Evolutionary conservation across 257 asterid species (phyloP), one percentile per base, ranked within the genome.

Genomic region (Verbascum thapsus): DNA sequence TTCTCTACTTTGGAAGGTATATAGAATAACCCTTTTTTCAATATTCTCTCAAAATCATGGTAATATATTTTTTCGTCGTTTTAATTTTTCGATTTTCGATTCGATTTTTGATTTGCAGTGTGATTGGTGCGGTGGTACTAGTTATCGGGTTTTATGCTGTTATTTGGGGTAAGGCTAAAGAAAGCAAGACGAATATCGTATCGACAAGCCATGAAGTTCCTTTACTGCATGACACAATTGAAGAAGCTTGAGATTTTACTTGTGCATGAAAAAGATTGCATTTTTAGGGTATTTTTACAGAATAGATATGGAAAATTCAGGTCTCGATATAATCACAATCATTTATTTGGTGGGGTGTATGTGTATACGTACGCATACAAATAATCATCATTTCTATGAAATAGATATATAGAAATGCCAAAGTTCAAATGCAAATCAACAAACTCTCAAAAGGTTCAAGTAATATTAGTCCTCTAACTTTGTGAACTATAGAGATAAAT

Each of bases 1-100:
- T 64, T 32, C 78, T 83, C 54, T 78, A 77, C 62, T 53, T 75
- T 4, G 89, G 89, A 73, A 80, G 89, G 89, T 77, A 53, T 17
- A 17, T 10, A 4, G 16, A 10, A 32, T n/a, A 15, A 19, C 30
- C 15, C 12, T 22, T 49, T 17, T 13, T 18, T 18, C n/a, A n/a
- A n/a, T 1, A 11, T 2, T 9, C 40, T 40, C 13, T 3, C 18
- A 38, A 10, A 15, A 22, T 39, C 15, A 22, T 49, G 17, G 4
- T 34, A 19, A 10, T 7, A 4, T 7, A n/a, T 68, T 15, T 17
- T 37, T 61, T 11, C 15, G n/a, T 26, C 32, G 32, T 26, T 26
- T 4, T 11, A 26, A 9, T 12, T 7, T 66, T 53, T 23, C 40
- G 9, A 3, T 6, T 58, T 48, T 30, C 11, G 13, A 30, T 40